phyloP scores from a whole-genome alignment of 108 stramenopile species.

The Halocafeteria seosinensis region DNA sequence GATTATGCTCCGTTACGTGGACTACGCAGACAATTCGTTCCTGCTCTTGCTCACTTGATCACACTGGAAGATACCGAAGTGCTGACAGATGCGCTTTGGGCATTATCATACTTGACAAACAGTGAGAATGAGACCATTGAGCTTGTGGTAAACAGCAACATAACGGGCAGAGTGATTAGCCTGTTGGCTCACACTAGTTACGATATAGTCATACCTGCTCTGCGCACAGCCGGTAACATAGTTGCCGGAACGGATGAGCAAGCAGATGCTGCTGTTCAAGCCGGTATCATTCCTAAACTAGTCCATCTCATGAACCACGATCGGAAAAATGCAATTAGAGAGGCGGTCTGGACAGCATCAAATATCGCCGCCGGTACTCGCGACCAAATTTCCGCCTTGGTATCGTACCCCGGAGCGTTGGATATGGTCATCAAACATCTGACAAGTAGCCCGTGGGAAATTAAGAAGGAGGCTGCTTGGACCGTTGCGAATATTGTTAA shows the following conservation, averaged over 20 bases:
- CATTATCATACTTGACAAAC: conserved; percentile 4
- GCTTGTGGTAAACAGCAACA: conserved; percentile 36
- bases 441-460: conserved; percentile 52
- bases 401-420: conserved; percentile 26
- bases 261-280: conserved; percentile 63
- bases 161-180: conserved; percentile 25
- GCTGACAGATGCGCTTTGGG: conserved; percentile 5
- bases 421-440: conserved; percentile 33
- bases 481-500: conserved; percentile 55
- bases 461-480: conserved; percentile 73
- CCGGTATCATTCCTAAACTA: conserved; percentile 34
- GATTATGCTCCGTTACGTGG: too few species aligned
- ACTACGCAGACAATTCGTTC: conserved; percentile 49
- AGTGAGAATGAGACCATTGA: conserved; percentile 52
- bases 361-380: conserved; percentile 77
- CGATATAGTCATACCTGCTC: conserved; percentile 42
- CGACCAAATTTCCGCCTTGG: conserved; percentile 43
- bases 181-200: conserved; percentile 26
- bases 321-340: conserved; percentile 58
- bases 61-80: conserved; percentile 7
- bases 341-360: conserved; percentile 65
- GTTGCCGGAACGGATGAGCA: conserved; percentile 64
- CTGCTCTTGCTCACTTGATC: conserved; percentile 29
- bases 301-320: conserved; percentile 15
- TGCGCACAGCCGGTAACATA: conserved; percentile 77